Conservation (phyloP, 306 rosid species). For the Prunus mume region DNA sequence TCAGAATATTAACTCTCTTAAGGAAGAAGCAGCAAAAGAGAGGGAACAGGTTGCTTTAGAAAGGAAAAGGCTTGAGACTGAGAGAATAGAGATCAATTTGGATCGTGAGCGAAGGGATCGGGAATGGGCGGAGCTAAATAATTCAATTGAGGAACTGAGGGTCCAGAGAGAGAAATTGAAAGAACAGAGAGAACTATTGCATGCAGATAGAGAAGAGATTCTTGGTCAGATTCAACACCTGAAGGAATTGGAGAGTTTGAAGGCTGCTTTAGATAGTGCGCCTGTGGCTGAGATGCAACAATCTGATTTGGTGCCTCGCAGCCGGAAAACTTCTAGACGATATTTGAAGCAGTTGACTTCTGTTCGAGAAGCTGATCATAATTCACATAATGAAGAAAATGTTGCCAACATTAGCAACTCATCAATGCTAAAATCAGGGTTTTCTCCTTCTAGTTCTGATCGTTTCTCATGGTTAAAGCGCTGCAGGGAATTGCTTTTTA, state of each 20-base stretch:
- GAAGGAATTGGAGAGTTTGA: conserved; percentile 63
- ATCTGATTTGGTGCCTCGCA: conserved; percentile 51
- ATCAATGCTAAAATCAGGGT: conserved; percentile 32
- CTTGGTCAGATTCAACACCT: conserved; percentile 66
- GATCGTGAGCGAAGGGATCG: conserved; percentile 79
- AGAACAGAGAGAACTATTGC: conserved; percentile 85
- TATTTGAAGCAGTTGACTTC: conserved; percentile 37
- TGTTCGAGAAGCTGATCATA: conserved; percentile 23
- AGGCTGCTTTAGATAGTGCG: conserved; percentile 59
- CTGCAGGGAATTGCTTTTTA: conserved; percentile 65
- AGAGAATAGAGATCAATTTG: conserved; percentile 73
- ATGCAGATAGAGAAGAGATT: conserved; percentile 73
- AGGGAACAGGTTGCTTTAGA: conserved; percentile 69
- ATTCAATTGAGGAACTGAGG: conserved; percentile 80
- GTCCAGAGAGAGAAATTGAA: conserved; percentile 84
- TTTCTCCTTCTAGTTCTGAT: conserved; percentile 49
- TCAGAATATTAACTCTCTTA: conserved; percentile 53
- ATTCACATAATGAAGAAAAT: conserved; percentile 34
- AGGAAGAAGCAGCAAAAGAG: conserved; percentile 69
- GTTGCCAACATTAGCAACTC: conserved; percentile 33
- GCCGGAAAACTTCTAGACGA: conserved; percentile 40
- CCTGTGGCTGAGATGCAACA: conserved; percentile 47
- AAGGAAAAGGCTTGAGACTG: conserved; percentile 72
- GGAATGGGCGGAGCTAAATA: conserved; percentile 89
- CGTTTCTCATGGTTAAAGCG: conserved; percentile 76